phyloP scores from a whole-genome alignment of 495 filamentous ascomycete genomes.

The Daldinia bambusicola region DNA sequence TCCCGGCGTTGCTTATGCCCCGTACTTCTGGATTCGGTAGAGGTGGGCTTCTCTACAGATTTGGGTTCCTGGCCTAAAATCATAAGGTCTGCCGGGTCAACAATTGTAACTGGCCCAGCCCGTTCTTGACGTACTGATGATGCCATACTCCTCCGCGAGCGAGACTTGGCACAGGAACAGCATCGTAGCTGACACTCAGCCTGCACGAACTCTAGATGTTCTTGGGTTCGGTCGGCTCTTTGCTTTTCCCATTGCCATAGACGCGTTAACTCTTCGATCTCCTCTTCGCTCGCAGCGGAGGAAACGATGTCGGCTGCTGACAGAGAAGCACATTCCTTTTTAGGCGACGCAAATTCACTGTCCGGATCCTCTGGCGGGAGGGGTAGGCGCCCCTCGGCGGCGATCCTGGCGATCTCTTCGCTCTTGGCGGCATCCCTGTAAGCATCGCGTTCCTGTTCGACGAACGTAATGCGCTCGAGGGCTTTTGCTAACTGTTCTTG shows the following conservation, averaged over 20 bases:
- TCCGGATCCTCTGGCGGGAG: conserved; percentile 60
- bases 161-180: conserved; percentile 66
- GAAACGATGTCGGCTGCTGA: conserved; percentile 53
- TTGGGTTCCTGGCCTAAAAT: conserved; percentile 52
- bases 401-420: conserved; percentile 68
- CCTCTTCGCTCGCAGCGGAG: conserved; percentile 58
- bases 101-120: conserved; percentile 42
- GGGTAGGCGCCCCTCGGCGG: conserved; percentile 70
- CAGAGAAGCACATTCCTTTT: conserved; percentile 54
- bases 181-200: conserved; percentile 80
- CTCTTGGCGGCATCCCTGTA: conserved; percentile 69
- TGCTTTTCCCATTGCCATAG: conserved; percentile 73
- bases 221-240: conserved; percentile 72
- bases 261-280: conserved; percentile 68
- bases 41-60: conserved; percentile 5
- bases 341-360: conserved; percentile 60
- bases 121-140: conserved; percentile 47
- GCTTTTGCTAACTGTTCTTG: conserved; percentile 78
- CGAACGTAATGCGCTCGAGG: conserved; percentile 67
- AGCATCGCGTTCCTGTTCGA: conserved; percentile 77
- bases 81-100: conserved; percentile 55
- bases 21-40: neutral
- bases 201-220: conserved; percentile 82
- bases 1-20: conserved; percentile 10
- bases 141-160: conserved; percentile 40